A percentile compares a stretch with the other conserved stretches of the same genome.
phyloP scores from a whole-genome alignment of 371 early-diverging fungal genomes.

The Dichotomocladium elegans region DNA sequence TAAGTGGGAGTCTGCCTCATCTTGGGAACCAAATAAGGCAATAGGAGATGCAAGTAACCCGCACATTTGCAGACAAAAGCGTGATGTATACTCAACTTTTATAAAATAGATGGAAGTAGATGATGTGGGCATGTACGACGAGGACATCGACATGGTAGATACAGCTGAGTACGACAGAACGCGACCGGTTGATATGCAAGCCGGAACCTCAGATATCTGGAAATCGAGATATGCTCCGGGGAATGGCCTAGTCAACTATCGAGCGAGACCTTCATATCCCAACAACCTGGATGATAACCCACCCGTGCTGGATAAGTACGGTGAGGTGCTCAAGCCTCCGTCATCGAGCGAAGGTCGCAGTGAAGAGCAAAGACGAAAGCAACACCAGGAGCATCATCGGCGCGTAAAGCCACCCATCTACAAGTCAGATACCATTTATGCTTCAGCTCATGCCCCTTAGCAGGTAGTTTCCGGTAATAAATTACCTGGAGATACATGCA shows the following conservation, averaged over 20 bases:
- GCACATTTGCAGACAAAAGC: too few species aligned
- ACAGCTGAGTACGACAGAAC: neutral
- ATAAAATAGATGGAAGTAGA: too few species aligned
- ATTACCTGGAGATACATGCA: too few species aligned
- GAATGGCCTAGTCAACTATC: neutral
- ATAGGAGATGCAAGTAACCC: too few species aligned
- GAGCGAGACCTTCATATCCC: neutral
- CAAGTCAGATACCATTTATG: neutral
- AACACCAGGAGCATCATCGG: neutral
- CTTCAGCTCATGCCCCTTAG: neutral
- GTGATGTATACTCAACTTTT: too few species aligned
- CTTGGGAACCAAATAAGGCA: too few species aligned
- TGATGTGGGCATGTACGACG: too few species aligned
- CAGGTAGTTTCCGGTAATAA: too few species aligned
- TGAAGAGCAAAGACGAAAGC: neutral
- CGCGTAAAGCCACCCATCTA: neutral
- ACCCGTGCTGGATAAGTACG: neutral
- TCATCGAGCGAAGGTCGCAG: constrained; percentile 1
- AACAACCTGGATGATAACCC: neutral
- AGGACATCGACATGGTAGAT: constrained; percentile 8
- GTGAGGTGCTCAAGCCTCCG: neutral
- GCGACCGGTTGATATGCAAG: neutral
- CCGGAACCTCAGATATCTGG: neutral
- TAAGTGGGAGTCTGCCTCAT: too few species aligned
- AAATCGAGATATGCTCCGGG: neutral